These are phyloP conservation scores for Ramaria sp. DNA, from an alignment of 768 basidiomycete species.

Conservation along the genomic window DNA sequence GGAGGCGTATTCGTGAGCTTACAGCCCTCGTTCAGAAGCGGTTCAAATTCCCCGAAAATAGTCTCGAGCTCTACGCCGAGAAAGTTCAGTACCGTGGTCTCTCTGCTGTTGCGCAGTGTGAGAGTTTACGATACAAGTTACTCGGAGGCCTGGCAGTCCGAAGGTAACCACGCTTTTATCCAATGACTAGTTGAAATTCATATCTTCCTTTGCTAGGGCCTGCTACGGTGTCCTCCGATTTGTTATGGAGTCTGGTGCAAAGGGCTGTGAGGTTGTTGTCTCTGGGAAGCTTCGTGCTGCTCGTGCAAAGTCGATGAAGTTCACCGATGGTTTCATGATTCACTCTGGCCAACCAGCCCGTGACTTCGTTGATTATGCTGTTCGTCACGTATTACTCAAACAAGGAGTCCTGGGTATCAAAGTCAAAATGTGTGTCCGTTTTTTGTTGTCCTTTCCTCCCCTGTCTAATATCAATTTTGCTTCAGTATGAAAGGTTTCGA, in stretches of 20 bases:
- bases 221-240: constrained; percentile 99
- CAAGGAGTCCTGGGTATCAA: constrained; percentile 99
- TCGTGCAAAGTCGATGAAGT: constrained; percentile 99
- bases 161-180: constrained; percentile 46
- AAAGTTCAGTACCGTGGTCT: constrained; percentile 98
- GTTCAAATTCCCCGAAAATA: constrained; percentile 99
- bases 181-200: neutral
- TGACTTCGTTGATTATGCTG: constrained; percentile 96
- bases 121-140: constrained; percentile 96
- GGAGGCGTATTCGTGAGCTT: constrained; percentile 96
- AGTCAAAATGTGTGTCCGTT: constrained; percentile 84
- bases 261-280: constrained; percentile 99
- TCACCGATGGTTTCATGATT: constrained; percentile 99
- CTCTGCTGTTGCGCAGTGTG: constrained; percentile 97
- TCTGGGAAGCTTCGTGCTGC: constrained; percentile 99
- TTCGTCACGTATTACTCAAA: constrained; percentile 93
- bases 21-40: constrained; percentile 98
- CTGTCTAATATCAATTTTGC: constrained; percentile 11
- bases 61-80: constrained; percentile 97
- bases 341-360: constrained; percentile 96
- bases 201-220: constrained; percentile 37
- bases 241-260: constrained; percentile 99
- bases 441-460: neutral
- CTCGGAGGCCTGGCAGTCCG: constrained; percentile 99
- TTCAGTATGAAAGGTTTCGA: constrained; percentile 93